Base-by-base conservation (phyloP, 2,329 filamentous ascomycete species). In the Colletotrichum sojae region DNA sequence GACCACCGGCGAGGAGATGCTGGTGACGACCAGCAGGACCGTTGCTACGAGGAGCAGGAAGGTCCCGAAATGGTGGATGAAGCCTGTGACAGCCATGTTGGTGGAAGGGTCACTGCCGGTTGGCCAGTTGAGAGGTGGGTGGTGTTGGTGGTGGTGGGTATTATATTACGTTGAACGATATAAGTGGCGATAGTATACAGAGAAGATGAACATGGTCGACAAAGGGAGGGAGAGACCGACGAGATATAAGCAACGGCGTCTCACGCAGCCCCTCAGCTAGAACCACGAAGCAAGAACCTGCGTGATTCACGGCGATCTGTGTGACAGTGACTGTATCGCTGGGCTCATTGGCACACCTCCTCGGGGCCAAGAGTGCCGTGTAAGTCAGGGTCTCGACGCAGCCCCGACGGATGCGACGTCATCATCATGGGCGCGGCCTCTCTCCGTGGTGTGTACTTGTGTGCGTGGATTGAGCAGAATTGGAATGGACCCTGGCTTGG, bases 1-100 rank as follows among this genome's bases (percentile, higher is more conserved):
- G 72, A 89, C 83, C 51, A 91, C 86, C 9, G 89, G 89, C 0
- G 89, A 80, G 2, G 88, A 86, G 70, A 91, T 87, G 70, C 83
- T 84, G 64, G 86, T 86, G 71, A 91, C 81, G 68, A 91, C 77
- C 65, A 91, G 83, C 56, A 91, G 83, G 60, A 89, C 79, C 53
- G 85, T 82, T 51, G 88, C 82, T 43, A 81, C 79, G 65, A 91
- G 83, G 56, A 91, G 82, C 73, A 90, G 77, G 72, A 88, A 84
- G 31, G 86, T 86, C 77, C 88, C 89, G 62, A 90, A 77, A 75
- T 89, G 84, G 78, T 89, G 87, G 71, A 89, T 78, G 72, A 85
- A 83, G 67, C 80, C 81, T 65, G 83, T 84, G 71, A 83, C 71
- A 62, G 83, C 84, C 85, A 87, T 87, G 64, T 59, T 81, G 76